Evolutionary conservation across 352 stramenopile species (phyloP), one percentile per base, ranked within the genome.

Genomic region (Peronospora destructor): DNA sequence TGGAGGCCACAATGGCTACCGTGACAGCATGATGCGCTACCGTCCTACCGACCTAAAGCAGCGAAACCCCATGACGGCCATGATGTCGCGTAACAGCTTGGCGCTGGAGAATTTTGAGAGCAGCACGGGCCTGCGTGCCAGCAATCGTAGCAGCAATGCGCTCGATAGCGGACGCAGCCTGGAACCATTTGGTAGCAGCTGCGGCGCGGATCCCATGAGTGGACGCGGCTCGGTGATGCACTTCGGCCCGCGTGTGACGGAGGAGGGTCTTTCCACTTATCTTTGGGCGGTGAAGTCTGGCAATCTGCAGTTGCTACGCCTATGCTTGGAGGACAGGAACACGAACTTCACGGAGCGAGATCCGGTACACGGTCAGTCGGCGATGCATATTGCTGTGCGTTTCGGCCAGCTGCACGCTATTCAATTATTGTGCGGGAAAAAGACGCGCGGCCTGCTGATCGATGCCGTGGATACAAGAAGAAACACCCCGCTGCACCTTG

Each of bases 401-500:
- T 80, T 85, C 34, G 82, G 82, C 16, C 78, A 88, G 56, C 71
- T 92, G 40, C 70, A 75, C n/a, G 71, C 70, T 21, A 69, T 92
- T 17, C 75, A 84, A 36, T 55, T 84, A 56, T 49, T 93, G 39
- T 88, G 77, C 48, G 69, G 79, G 28, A 85, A 85, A 56, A 73
- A 73, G 29, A 68, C 67, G 21, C 65, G 68, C 28, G 60, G 66
- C 13, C 42, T 79, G 37, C 64, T 93, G 2, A 68, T 93, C 36
- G 77, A 89, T 54, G 71, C 75, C 17, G 68, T 78, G 2, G 82
- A 93, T 64, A 71, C 71, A 32, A 74, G 82, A 13, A 45, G 76
- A 35, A 93, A 93, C 68, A 90, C 82, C 7, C 73, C 82, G 6
- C 44, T 93, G 43, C 82, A 93, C 42, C 38, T 93, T 14, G 82